A percentile compares a stretch with the other conserved stretches of the same genome.
Evolutionary conservation across 306 rosid genomes (phyloP).

Genomic region (Corylus americana): DNA sequence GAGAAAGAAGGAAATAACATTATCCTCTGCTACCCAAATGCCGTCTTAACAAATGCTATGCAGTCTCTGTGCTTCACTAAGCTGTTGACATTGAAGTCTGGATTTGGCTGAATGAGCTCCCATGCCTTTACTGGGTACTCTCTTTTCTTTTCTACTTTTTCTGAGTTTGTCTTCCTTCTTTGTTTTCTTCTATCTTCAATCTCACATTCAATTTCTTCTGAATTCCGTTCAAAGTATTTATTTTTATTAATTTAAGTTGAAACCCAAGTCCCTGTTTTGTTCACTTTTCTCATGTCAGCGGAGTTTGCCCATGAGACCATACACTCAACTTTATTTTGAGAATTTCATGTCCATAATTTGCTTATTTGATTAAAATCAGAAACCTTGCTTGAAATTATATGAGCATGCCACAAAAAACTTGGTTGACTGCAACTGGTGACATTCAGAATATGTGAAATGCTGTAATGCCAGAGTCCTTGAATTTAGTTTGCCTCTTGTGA

Average conservation of each 20-base stretch:
- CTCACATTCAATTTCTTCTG: background rate
- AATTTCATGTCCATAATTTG: background rate
- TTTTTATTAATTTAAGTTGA: background rate
- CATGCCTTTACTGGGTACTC: conserved; percentile 85
- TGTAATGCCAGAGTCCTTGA: background rate
- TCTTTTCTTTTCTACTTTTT: background rate
- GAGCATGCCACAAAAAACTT: background rate
- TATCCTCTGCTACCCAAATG: background rate
- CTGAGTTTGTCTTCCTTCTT: background rate
- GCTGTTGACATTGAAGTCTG: conserved; percentile 28
- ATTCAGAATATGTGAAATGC: background rate
- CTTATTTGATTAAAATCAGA: background rate
- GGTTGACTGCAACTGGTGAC: background rate
- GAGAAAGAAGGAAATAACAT: background rate
- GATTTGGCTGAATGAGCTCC: conserved; percentile 73
- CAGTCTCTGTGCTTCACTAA: conserved; percentile 12
- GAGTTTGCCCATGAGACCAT: background rate
- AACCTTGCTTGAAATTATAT: background rate
- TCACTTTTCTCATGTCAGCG: background rate
- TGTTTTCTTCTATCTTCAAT: background rate
- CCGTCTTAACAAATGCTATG: conserved; percentile 17
- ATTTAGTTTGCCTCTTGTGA: conserved; percentile 4
- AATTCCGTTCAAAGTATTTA: background rate
- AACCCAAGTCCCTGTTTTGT: background rate
- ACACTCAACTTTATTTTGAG: background rate